These are phyloP conservation scores for Cryoendolithus antarcticus DNA, from an alignment of 2,329 filamentous ascomycete genomes.

Conservation along the genomic window DNA sequence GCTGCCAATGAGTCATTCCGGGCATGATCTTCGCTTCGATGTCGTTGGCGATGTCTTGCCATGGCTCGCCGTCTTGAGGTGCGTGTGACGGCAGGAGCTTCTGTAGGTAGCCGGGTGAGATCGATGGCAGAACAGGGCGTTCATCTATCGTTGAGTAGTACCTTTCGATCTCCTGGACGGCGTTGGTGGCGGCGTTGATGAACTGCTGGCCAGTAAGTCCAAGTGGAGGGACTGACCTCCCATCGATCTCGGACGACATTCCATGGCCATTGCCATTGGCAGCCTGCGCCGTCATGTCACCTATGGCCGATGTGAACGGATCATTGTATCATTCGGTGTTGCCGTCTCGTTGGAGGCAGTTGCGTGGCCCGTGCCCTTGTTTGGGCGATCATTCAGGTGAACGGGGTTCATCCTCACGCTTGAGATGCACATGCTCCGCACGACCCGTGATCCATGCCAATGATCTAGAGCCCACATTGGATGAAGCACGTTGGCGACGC, in stretches of 20 bases:
- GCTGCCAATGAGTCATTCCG: constrained; percentile 89
- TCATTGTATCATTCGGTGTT: too few relatives aligned
- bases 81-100: constrained; percentile 59
- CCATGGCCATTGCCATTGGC: constrained; percentile 2
- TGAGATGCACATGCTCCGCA: too few relatives aligned
- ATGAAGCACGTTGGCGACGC: too few relatives aligned
- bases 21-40: constrained; percentile 80
- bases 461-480: too few relatives aligned
- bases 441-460: too few relatives aligned
- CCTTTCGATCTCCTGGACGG: constrained; percentile 71
- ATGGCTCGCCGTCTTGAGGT: constrained; percentile 57
- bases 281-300: too few relatives aligned
- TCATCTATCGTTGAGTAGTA: constrained; percentile 69
- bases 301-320: too few relatives aligned
- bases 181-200: constrained; percentile 59
- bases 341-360: too few relatives aligned
- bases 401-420: too few relatives aligned
- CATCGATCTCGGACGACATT: constrained; percentile 1
- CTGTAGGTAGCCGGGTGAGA: constrained; percentile 75
- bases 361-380: too few relatives aligned
- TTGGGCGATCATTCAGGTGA: too few relatives aligned
- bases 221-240: constrained; percentile 18
- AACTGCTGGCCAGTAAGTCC: constrained; percentile 73
- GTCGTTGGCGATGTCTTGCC: constrained; percentile 69
- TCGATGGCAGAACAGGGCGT: constrained; percentile 60